Conservation (phyloP, 768 basidiomycete genomes). For the Tricholoma furcatifolium region DNA sequence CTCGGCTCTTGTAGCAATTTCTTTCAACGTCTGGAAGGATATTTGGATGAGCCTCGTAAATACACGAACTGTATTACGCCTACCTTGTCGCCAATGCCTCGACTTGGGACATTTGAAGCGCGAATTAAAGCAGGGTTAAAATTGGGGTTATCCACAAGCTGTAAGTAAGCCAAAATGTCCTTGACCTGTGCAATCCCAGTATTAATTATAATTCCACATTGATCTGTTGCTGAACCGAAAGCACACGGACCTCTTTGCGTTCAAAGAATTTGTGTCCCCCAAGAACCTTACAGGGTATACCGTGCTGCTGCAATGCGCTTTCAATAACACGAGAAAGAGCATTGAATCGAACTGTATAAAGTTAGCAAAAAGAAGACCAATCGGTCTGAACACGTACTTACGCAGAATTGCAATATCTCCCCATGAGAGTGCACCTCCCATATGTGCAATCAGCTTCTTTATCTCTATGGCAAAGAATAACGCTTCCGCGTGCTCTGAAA, state of each 20-base stretch:
- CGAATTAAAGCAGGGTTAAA: constrained; percentile 71
- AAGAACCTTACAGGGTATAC: constrained; percentile 76
- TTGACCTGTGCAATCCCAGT: constrained; percentile 55
- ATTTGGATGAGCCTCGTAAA: not conserved
- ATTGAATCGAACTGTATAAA: constrained; percentile 70
- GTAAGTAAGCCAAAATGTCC: constrained; percentile 79
- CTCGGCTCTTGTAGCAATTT: constrained; percentile 54
- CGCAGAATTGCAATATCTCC: constrained; percentile 84
- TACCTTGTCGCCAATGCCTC: constrained; percentile 81
- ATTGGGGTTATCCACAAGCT: constrained; percentile 73
- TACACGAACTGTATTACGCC: not conserved
- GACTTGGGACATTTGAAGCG: constrained; percentile 67
- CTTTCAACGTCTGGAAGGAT: constrained; percentile 51
- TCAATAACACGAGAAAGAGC: constrained; percentile 77
- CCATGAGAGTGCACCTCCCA: constrained; percentile 69
- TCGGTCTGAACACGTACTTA: constrained; percentile 31
- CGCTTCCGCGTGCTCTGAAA: constrained; percentile 63
- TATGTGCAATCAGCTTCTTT: constrained; percentile 70
- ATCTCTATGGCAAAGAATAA: constrained; percentile 73
- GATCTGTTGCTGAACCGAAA: constrained; percentile 28
- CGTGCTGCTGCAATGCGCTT: constrained; percentile 69
- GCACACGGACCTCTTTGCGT: constrained; percentile 59
- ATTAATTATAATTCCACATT: constrained; percentile 69
- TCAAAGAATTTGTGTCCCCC: constrained; percentile 89
- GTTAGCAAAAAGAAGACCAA: not conserved